Percentiles rank a stretch among this genome's conserved stretches.
Evolutionary conservation across 176 grass and related monocot genomes (phyloP).

Genomic region (Aegilops tauschii): DNA sequence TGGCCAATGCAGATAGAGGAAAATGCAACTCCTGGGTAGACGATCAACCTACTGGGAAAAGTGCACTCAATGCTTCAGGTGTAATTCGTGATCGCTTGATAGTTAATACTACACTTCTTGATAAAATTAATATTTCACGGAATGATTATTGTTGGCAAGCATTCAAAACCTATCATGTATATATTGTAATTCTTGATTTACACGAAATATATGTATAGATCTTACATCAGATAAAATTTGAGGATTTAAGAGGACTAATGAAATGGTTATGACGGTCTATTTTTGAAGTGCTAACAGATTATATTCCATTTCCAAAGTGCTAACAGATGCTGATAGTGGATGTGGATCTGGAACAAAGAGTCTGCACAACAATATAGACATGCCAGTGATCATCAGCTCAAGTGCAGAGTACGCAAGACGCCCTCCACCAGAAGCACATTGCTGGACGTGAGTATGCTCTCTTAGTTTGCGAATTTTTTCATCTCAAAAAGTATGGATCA

Average conservation of each 20-base stretch:
- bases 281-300: neutral
- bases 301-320: neutral
- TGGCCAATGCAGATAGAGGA: neutral
- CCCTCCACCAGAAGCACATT: neutral
- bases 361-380: neutral
- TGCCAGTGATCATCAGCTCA: slow-evolving; percentile 19
- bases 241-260: neutral
- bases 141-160: neutral
- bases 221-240: neutral
- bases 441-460: slow-evolving; percentile 22
- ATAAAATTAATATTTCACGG: neutral
- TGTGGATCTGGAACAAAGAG: neutral
- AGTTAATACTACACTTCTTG: neutral
- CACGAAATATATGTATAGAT: neutral
- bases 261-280: neutral
- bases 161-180: neutral
- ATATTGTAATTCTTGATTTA: neutral
- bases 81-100: neutral
- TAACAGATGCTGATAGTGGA: slow-evolving; percentile 16
- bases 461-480: neutral
- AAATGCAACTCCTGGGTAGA: neutral
- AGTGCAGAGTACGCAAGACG: slow-evolving; percentile 21
- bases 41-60: neutral
- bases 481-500: neutral
- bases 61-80: slow-evolving; percentile 23